A percentile compares a stretch with the other conserved stretches of the same genome.
These are phyloP conservation scores for Noccaea bulbosa DNA, from an alignment of 345 rosid genomes.

Conservation along the genomic window DNA sequence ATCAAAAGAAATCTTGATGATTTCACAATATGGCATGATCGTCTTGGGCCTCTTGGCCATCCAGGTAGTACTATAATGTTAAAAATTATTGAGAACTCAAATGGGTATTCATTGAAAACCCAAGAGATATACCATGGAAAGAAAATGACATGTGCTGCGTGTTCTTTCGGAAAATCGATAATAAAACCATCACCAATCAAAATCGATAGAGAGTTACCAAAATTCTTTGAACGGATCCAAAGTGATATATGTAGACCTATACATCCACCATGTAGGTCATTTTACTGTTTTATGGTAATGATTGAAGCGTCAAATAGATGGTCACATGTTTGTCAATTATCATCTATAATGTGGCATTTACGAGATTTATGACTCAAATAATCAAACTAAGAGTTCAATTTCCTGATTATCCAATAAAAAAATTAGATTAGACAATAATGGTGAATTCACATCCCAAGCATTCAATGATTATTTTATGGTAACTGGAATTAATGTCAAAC, in stretches of 20 bases:
- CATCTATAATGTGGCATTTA: not conserved
- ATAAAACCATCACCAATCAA: not conserved
- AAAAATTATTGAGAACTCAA: not conserved
- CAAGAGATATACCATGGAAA: not conserved
- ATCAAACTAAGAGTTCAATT: not conserved
- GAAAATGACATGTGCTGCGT: not conserved
- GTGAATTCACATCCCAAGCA: not conserved
- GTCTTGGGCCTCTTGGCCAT: not conserved
- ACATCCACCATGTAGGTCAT: not conserved
- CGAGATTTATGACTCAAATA: not conserved
- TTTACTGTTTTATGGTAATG: not conserved
- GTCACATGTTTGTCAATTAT: not conserved
- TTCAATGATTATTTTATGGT: not conserved
- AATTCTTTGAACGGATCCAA: not conserved
- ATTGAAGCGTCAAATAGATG: not conserved
- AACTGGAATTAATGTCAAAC: not conserved
- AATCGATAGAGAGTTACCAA: not conserved
- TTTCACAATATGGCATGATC: not conserved
- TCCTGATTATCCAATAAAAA: not conserved
- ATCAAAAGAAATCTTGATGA: not conserved
- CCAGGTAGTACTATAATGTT: not conserved
- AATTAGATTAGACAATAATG: not conserved
- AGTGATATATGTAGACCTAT: not conserved
- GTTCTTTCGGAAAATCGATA: not conserved
- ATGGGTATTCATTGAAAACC: not conserved